Conservation (phyloP, 2,329 filamentous ascomycete species). For the Botrytis pseudocinerea region DNA sequence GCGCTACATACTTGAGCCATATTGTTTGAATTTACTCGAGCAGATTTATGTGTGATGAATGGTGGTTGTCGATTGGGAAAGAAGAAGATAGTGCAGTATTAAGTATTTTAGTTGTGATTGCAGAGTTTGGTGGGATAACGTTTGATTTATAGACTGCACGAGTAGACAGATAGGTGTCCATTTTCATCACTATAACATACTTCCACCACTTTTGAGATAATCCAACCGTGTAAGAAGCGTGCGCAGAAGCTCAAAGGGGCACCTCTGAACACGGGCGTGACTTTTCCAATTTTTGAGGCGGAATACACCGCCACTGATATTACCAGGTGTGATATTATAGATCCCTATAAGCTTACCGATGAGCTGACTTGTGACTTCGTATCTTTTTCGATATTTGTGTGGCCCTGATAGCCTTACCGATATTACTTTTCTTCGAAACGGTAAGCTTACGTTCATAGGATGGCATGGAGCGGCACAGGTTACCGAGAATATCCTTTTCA, state of each 20-base stretch:
- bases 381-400: neutral
- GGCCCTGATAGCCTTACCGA: slow-evolving; percentile 1
- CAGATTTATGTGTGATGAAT: neutral
- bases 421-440: neutral
- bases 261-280: neutral
- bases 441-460: slow-evolving; percentile 7
- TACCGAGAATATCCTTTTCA: neutral
- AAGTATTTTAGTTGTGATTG: neutral
- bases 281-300: neutral
- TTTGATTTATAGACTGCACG: neutral
- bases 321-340: neutral
- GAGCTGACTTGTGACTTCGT: slow-evolving; percentile 5
- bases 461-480: neutral
- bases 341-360: neutral
- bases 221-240: neutral
- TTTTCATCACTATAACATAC: neutral
- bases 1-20: slow-evolving; percentile 3
- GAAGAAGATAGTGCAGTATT: accelerated
- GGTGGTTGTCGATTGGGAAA: neutral
- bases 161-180: neutral
- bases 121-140: neutral
- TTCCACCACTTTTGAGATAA: neutral
- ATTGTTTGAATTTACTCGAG: neutral
- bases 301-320: neutral
- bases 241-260: neutral